Evolutionary conservation across 164 flowering plant species (phyloP), one percentile per base, ranked within the genome.

Genomic region (Chloranthus sessilifolius): DNA sequence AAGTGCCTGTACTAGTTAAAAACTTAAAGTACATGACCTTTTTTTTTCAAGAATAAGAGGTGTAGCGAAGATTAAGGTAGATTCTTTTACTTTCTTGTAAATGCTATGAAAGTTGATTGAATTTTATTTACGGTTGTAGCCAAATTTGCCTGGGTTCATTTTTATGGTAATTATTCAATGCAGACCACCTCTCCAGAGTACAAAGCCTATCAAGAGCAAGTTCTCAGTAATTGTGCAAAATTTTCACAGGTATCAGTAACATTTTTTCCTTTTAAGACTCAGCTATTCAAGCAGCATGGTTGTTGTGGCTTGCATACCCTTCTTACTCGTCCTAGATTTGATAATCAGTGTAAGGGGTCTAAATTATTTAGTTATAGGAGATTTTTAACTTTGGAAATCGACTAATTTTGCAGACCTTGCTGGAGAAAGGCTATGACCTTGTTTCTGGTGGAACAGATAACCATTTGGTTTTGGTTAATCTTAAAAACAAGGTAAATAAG

Each of bases 361-460:
- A n/a, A 25, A 16, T 43, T n/a, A 9, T 46, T 46, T 56, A 35
- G 19, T 43, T 20, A 28, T 52, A 28, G 19, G 10, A 10, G 26
- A 14, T 6, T 52, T n/a, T n/a, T n/a, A n/a, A n/a, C n/a, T n/a
- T n/a, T n/a, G n/a, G 22, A 26, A 27, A 48, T 29, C 11, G 58
- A 9, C 23, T 23, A 12, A 26, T 43, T n/a, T 56, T 74, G 69
- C 84, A 91, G 98, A 63, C 69, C 42, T 64, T 92, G 72, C 6
- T 29, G 1, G 66, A 71, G 58, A 66, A 37, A 30, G 95, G 97
- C 45, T 94, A 89, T 65, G 92, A 89, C 15, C 86, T 94, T 60
- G 99, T 94, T 19, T 88, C 96, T 61, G 99, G 96, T 43, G 99
- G 99, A 62, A 92, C 99, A 50, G 99, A 92, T 5, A 92, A 88